phyloP scores from a whole-genome alignment of 23 red algal genomes.

The Gracilaria gracilis region DNA sequence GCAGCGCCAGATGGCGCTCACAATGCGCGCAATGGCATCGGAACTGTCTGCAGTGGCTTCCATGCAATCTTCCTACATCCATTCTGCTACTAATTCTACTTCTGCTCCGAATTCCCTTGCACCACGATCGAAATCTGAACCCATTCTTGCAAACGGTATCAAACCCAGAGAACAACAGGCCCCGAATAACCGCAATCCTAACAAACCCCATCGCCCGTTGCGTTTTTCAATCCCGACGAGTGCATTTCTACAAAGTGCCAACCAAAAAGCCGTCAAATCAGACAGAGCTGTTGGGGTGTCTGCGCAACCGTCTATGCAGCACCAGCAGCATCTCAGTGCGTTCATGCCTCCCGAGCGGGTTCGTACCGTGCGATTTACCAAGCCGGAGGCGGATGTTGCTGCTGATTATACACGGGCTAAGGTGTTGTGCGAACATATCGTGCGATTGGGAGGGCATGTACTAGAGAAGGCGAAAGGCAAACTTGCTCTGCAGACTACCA shows the following conservation, averaged over 20 bases:
- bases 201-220: not conserved
- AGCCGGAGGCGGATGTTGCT: conserved; percentile 3
- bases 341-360: not conserved
- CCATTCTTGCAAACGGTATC: conserved; percentile 5
- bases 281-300: not conserved
- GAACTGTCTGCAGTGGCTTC: not conserved
- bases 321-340: not conserved
- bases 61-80: not conserved
- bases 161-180: not conserved
- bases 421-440: not conserved
- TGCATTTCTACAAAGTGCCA: not conserved
- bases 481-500: not conserved
- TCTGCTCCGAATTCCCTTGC: not conserved
- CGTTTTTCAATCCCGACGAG: conserved; percentile 2
- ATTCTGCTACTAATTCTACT: not conserved
- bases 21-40: conserved; percentile 20
- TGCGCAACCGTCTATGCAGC: not conserved
- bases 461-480: conserved; percentile 1
- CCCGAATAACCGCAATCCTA: not conserved
- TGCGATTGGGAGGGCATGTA: not conserved
- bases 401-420: not conserved
- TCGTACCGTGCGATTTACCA: conserved; percentile 19
- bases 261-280: conserved; percentile 11
- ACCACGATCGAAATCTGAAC: conserved; percentile 7
- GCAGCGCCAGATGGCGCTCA: not conserved